phyloP scores from a whole-genome alignment of 805 yeast genomes.

The Saturnispora dispora region DNA sequence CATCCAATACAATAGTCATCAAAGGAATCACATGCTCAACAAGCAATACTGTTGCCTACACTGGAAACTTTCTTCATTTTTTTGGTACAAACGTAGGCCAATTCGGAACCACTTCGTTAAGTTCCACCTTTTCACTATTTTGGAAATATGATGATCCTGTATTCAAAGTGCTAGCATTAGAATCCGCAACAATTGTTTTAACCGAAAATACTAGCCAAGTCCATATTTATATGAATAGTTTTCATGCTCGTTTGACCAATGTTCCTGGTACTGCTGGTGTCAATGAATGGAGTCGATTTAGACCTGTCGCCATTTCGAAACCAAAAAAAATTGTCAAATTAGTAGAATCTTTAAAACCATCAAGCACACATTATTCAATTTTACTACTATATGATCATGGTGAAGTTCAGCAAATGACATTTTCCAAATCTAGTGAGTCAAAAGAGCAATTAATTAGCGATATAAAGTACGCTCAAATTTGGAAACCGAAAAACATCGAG shows the following conservation, averaged over 20 bases:
- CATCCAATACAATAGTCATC: constrained; percentile 13
- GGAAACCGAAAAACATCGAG: constrained; percentile 55
- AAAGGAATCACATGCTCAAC: constrained; percentile 51
- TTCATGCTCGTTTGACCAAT: constrained; percentile 38
- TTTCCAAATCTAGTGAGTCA: constrained; percentile 17
- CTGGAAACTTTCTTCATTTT: constrained; percentile 37
- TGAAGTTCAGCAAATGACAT: constrained; percentile 36
- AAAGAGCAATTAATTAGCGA: constrained; percentile 32
- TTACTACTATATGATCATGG: constrained; percentile 53
- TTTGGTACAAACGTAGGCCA: constrained; percentile 86
- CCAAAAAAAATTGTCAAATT: constrained; percentile 28
- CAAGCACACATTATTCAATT: constrained; percentile 32
- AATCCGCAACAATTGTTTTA: constrained; percentile 59
- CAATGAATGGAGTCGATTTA: constrained; percentile 38
- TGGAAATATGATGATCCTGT: constrained; percentile 41
- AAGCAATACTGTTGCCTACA: constrained; percentile 56
- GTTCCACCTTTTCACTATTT: constrained; percentile 28
- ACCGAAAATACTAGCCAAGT: constrained; percentile 47
- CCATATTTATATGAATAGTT: constrained; percentile 49
- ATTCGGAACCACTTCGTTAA: constrained; percentile 42
- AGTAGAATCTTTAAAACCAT: constrained; percentile 19
- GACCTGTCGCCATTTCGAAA: constrained; percentile 41
- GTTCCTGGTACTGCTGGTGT: constrained; percentile 1
- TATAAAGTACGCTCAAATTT: constrained; percentile 40
- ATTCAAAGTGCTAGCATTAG: constrained; percentile 52